Base-by-base conservation (phyloP, 257 asterid genomes). In the Echites panduratus region DNA sequence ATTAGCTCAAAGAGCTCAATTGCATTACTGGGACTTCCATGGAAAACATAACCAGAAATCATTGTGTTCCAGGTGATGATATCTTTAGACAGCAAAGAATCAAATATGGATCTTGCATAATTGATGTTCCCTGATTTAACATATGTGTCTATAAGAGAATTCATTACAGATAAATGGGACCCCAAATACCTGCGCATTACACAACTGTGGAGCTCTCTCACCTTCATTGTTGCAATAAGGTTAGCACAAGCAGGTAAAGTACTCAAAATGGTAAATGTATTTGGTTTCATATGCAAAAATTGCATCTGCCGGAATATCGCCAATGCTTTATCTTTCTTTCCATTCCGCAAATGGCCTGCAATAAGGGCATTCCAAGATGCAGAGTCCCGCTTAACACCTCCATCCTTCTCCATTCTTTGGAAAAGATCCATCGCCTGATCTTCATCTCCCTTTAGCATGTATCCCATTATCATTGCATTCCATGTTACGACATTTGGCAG, bases 301-400 rank as follows among this genome's bases (percentile, higher is more conserved):
- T 89, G 93, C 98, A 92, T 93, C 72, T 86, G 82, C 63, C 90
- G 78, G 65, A 88, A 90, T 20, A 90, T 74, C 40, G 79, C 72
- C 77, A 88, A 75, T 22, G 94, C 96, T 81, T 85, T 85, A 59
- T 90, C 83, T 75, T 80, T 85, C 80, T 82, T 75, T 32, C 92
- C 96, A 57, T 77, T 83, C 73, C 86, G 82, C 85, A 86, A 66
- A 63, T 77, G 86, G 24, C 98, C 96, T 50, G 94, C 85, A 61
- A 92, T 86, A 71, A 92, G 87, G 76, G 96, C 83, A 40, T 92
- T 92, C 98, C 98, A 92, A 19, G 98, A 83, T 45, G 96, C 92
- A 52, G 88, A 78, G 68, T 90, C 96, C n/a, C 82, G 84, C 63
- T 77, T 81, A 76, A 90, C 77, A 19, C 78, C 82, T 59, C 96